Base-by-base conservation (phyloP, 495 filamentous ascomycete species). In the Hyaloscypha hepaticicola region DNA sequence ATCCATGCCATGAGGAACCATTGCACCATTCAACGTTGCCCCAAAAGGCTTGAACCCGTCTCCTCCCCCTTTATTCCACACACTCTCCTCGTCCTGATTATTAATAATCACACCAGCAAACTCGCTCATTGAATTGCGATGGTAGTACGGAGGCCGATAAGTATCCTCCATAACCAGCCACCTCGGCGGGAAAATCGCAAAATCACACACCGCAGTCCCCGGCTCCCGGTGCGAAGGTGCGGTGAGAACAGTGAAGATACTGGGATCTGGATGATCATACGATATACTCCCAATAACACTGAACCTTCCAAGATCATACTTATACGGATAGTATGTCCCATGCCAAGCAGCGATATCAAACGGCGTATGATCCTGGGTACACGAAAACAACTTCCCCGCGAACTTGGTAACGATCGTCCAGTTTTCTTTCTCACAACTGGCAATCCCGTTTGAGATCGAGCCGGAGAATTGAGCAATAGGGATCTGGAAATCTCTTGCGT, bases 261-360 rank as follows among this genome's bases (percentile, higher is more conserved):
- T 87, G 9, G 91, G 91, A 72, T 96, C 91, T 1, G 88, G 88
- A 70, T 95, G 91, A 75, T 96, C 91, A 69, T 82, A 90, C 19
- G 83, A 88, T 66, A 90, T 84, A 45, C 79, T 85, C 59, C 89
- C 90, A 33, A 94, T 85, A 51, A 87, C 87, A 77, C 86, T 90
- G 82, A 93, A 96, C 53, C 88, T 84, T 3, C 84, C 88, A 1
- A 96, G 83, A 73, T 94, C 91, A 78, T 96, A 95, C 72, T 96
- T 96, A 83, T 87, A 93, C 0, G 91, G 91, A 70, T 90, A 90
- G 74, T 92, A 93, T 67, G 76, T 79, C 55, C 88, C 87, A 70
- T 94, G 90, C 91, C 91, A 96, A 22, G 89, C 88, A 8, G 93
- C 91, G 1, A 96, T 82, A 67, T 96, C 90, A 68, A 93, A 96